phyloP scores from a whole-genome alignment of 345 rosid species.

The Melaleuca alternifolia region DNA sequence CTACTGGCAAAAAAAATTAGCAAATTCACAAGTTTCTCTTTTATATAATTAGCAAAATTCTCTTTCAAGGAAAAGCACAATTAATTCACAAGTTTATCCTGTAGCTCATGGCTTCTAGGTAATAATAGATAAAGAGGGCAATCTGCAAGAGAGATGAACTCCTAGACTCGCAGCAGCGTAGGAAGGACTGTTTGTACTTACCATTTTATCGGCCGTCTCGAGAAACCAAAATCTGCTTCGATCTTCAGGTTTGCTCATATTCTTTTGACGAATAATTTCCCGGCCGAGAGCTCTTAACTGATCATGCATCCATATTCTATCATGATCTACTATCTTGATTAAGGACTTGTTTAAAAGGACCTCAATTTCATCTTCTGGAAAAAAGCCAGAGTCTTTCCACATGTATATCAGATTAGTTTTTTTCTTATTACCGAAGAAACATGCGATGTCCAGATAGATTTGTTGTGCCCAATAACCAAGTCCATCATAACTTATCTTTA shows the following conservation, averaged over 20 bases:
- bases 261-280: neutral
- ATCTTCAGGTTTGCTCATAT: neutral
- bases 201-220: neutral
- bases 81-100: neutral
- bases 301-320: neutral
- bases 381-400: neutral
- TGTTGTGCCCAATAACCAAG: fast-evolving
- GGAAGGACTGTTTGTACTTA: neutral
- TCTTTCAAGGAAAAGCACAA: neutral
- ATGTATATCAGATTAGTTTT: neutral
- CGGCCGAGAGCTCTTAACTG: neutral
- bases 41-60: too few relatives aligned
- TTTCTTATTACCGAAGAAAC: neutral
- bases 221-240: neutral
- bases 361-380: neutral
- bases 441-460: neutral
- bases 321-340: neutral
- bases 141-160: neutral
- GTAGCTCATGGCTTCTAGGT: neutral
- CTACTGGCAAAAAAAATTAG: neutral
- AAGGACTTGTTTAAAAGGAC: neutral
- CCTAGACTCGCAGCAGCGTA: neutral
- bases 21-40: neutral
- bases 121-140: neutral
- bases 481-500: neutral